A percentile compares a stretch with the other conserved stretches of the same genome.
phyloP scores from a whole-genome alignment of 108 stramenopile genomes.

The Skeletonema marinoi region DNA sequence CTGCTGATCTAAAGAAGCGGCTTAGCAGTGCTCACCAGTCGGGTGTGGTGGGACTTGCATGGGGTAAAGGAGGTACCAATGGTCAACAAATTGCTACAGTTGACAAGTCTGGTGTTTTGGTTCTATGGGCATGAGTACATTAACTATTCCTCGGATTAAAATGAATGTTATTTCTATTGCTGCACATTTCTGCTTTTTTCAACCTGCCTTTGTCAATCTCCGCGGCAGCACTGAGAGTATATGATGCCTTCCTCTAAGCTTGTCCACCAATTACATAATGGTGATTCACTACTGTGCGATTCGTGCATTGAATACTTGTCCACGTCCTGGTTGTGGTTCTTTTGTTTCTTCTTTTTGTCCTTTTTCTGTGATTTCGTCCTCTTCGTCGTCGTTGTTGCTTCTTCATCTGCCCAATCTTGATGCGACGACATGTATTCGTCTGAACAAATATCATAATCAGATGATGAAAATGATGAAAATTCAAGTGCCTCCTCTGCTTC shows the following conservation, averaged over 20 bases:
- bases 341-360: not conserved
- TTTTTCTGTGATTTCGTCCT: not conserved
- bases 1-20: conserved; percentile 44
- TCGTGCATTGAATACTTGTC: not conserved
- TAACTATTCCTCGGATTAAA: not conserved
- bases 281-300: not conserved
- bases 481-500: not conserved
- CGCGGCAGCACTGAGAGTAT: not conserved
- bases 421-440: not conserved
- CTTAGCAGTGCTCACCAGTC: conserved; percentile 50
- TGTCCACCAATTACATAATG: not conserved
- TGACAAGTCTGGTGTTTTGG: conserved; percentile 71
- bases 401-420: not conserved
- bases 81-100: conserved; percentile 83
- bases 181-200: not conserved
- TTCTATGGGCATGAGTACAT: conserved; percentile 70
- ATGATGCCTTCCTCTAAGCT: not conserved
- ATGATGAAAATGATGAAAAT: not conserved
- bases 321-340: not conserved
- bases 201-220: not conserved
- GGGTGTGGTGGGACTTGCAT: conserved; percentile 74
- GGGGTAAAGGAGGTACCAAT: conserved; percentile 70
- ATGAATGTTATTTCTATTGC: not conserved
- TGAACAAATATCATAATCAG: not conserved
- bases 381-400: not conserved